Evolutionary conservation across 805 yeast species (phyloP), one percentile per base, ranked within the genome.

Genomic region (Yamadazyma tumulicola): DNA sequence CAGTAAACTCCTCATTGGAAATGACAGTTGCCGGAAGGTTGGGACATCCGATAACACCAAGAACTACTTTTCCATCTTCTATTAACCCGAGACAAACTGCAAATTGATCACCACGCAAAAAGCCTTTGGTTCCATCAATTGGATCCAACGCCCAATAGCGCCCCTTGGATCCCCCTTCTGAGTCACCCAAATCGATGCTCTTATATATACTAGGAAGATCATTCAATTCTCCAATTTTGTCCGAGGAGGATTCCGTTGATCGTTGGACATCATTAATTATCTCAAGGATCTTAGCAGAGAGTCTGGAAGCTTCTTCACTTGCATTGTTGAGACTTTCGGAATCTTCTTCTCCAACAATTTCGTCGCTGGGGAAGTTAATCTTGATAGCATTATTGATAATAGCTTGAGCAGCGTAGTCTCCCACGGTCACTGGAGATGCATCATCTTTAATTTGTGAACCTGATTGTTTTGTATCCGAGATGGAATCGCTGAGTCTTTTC

Each of bases 141-240:
- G 99, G 99, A 54, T 93, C 99, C 51, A 93, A 65, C 1, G 97
- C 95, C 99, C 99, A 93, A 55, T 86, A 79, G 42, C 98, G 70
- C 16, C 95, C 95, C 23, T 59, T 66, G 20, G 62, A 47, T 4
- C 97, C 95, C 35, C 97, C 97, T 42, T 70, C 57, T 25, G 84
- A 85, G 51, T 75, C 72, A 31, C 98, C 98, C 40, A 70, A 61
- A 54, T 88, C 96, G 38, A 93, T 84, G 17, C 82, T 69, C 5
- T 74, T 67, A 45, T 74, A 72, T 31, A 91, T 70, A 20, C 74
- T 70, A 1, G 69, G 67, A 20, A 73, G 53, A 3, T 67, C 53
- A 8, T 50, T 42, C 26, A 82, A 62, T 0, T 43, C 29, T 2
- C 81, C 80, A 16, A 75, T 47, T 42, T 59, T 37, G 9, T 35